These are phyloP conservation scores for Daldinia loculata DNA, from an alignment of 495 filamentous ascomycete genomes.

Conservation along the genomic window DNA sequence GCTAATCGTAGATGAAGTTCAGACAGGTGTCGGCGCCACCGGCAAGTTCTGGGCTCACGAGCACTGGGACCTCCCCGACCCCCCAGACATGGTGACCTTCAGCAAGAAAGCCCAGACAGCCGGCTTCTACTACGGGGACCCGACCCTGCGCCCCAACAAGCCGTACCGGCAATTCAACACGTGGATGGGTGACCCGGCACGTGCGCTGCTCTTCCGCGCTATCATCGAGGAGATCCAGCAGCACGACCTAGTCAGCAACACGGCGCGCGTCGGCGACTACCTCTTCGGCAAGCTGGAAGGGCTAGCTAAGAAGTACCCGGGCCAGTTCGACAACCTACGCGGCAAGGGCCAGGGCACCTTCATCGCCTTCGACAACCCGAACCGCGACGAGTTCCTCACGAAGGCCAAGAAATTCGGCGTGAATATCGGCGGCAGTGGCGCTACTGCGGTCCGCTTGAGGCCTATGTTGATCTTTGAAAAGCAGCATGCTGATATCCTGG, in stretches of 20 bases:
- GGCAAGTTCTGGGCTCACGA: conserved; percentile 99
- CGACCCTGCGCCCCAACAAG: conserved; percentile 90
- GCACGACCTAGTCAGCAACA: conserved; percentile 80
- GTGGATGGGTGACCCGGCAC: conserved; percentile 98
- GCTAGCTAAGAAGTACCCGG: conserved; percentile 78
- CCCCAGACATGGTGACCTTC: conserved; percentile 99
- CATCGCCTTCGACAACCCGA: conserved; percentile 92
- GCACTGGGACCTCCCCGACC: conserved; percentile 85
- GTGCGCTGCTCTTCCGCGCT: conserved; percentile 88
- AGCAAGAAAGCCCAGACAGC: conserved; percentile 99
- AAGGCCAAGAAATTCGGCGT: conserved; percentile 84
- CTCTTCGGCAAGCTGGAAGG: conserved; percentile 74
- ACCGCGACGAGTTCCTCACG: conserved; percentile 83
- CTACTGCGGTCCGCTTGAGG: conserved; percentile 80
- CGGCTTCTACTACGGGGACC: conserved; percentile 94
- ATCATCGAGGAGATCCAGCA: conserved; percentile 91
- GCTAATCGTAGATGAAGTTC: conserved; percentile 97
- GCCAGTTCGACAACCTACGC: conserved; percentile 86
- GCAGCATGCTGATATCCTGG: conserved; percentile 76
- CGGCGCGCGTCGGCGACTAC: conserved; percentile 83
- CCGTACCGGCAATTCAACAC: conserved; percentile 99
- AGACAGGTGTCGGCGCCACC: conserved; percentile 94
- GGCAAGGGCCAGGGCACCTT: conserved; percentile 97
- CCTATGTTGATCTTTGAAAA: conserved; percentile 98
- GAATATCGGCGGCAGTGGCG: conserved; percentile 92